Base-by-base conservation (phyloP, 257 asterid species). In the Solanum corneliomulleri region DNA sequence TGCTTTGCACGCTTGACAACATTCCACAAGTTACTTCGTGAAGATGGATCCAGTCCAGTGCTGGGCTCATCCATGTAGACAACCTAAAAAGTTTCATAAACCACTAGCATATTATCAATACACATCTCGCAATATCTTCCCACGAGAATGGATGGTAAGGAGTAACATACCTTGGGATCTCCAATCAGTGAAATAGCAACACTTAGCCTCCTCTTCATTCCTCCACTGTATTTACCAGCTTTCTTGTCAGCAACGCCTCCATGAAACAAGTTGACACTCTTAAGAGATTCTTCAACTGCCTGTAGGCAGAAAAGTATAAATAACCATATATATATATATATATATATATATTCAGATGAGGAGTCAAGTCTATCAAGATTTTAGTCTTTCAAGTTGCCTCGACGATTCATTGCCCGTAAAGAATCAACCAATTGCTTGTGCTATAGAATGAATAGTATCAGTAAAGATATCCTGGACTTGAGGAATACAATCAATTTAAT, bases 61-160 rank as follows among this genome's bases (percentile, higher is more conserved):
- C 99, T 96, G 66, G 99, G 99, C 91, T 97, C 99, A 86, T 97
- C 99, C 99, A 97, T 94, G 86, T 97, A 96, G 83, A 97, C 99
- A 83, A 97, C 99, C 99, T 97, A 88, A 82, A 87, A 47, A 41
- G 75, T 45, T 62, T 15, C 41, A 29, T 12, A 10, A 68, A 29
- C 27, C 70, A 88, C 64, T 6, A 58, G 62, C 56, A 85, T 47
- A 80, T 47, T 47, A 80, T 29, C 29, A 18, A 18, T 3, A 49
- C 29, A 27, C 47, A 75, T 52, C 56, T 49, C 70, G 8, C n/a
- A 85, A 64, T 13, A 62, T 58, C 66, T 35, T 35, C 15, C 62
- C 35, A 56, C 9, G 68, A 82, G 35, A 70, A 78, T 88, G 86
- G 14, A 14, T 89, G 87, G 82, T 80, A 47, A 45, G 85, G 27